Evolutionary conservation across 1,284 basidiomycete species (phyloP).

Genomic region (Naganishia sp.): DNA sequence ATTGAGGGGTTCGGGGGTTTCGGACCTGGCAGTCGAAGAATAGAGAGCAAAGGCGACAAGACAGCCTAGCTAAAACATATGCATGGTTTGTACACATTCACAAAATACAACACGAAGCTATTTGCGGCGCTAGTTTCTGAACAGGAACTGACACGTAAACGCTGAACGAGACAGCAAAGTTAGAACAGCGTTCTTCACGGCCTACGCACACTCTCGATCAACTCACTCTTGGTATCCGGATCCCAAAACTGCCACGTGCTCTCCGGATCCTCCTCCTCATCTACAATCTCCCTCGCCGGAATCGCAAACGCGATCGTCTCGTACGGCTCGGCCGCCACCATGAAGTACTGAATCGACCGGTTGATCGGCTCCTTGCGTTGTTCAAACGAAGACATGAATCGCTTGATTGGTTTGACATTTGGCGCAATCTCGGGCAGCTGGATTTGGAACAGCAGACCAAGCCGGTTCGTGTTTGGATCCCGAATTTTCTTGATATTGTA

Average conservation of each 20-base stretch:
- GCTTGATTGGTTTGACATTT: constrained; percentile 77
- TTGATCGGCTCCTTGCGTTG: constrained; percentile 94
- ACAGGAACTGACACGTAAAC: constrained; percentile 23
- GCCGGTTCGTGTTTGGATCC: constrained; percentile 56
- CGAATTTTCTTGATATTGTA: constrained; percentile 59
- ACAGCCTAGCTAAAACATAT: background rate
- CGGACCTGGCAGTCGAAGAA: constrained; percentile 28
- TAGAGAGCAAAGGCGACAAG: background rate
- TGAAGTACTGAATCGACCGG: constrained; percentile 93
- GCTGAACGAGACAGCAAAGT: background rate
- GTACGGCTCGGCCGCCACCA: constrained; percentile 97
- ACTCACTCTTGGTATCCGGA: constrained; percentile 80
- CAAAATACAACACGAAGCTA: background rate
- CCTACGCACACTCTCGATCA: background rate
- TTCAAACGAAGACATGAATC: constrained; percentile 99
- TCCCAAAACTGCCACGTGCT: constrained; percentile 97
- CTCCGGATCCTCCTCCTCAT: constrained; percentile 76
- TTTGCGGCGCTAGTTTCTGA: constrained; percentile 4
- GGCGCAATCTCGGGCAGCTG: constrained; percentile 92
- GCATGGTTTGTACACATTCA: background rate
- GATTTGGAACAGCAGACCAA: constrained; percentile 93
- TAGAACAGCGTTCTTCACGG: background rate
- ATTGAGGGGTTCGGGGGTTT: constrained; percentile 34
- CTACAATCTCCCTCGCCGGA: constrained; percentile 92
- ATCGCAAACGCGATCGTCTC: constrained; percentile 98